phyloP scores from a whole-genome alignment of 441 rosid genomes.

The Rhodomyrtus psidioides region DNA sequence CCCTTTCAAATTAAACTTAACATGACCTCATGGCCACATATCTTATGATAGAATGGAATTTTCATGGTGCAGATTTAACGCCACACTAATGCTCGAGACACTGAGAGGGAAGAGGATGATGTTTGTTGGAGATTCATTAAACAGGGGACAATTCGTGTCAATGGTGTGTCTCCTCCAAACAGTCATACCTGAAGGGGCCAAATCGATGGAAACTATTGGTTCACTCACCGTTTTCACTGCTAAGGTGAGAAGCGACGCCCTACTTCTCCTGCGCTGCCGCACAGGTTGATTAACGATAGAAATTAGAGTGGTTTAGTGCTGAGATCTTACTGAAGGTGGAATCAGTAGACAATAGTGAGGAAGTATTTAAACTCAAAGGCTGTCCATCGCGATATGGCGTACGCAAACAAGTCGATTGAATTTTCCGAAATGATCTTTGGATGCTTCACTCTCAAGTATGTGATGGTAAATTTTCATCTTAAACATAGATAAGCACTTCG shows the following conservation, averaged over 20 bases:
- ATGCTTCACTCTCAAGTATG: background rate
- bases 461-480: background rate
- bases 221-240: constrained; percentile 66
- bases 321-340: background rate
- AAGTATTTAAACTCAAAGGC: background rate
- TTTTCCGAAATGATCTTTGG: background rate
- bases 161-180: constrained; percentile 76
- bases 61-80: constrained; percentile 46
- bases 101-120: constrained; percentile 85
- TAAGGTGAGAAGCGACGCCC: constrained; percentile 39
- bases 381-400: background rate
- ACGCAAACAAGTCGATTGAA: background rate
- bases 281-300: background rate
- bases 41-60: background rate
- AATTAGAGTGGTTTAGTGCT: background rate
- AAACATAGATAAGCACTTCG: background rate
- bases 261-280: background rate
- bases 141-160: constrained; percentile 79
- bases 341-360: background rate
- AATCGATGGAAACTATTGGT: constrained; percentile 68
- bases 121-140: constrained; percentile 86
- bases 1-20: no score
- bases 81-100: constrained; percentile 70
- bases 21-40: background rate
- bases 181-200: constrained; percentile 45